Evolutionary conservation across 2,329 filamentous ascomycete genomes (phyloP).

Genomic region (Pseudocercospora cruenta): DNA sequence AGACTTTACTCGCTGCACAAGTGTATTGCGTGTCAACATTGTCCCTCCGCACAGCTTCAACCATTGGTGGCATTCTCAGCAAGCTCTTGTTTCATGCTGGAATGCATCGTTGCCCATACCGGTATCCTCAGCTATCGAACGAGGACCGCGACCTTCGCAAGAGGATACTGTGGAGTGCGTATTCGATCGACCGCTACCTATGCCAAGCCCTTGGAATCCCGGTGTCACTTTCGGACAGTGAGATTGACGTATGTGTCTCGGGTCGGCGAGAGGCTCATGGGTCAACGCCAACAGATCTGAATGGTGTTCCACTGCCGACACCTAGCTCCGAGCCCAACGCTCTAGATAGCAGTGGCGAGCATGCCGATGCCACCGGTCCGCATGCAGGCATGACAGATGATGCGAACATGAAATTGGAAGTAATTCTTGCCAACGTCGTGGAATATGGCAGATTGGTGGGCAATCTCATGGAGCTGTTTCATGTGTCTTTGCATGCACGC

Average conservation of each 20-base stretch:
- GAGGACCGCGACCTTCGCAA: conserved; percentile 43
- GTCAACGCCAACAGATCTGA: conserved; percentile 20
- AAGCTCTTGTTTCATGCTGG: conserved; percentile 55
- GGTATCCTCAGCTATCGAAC: conserved; percentile 43
- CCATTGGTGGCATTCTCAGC: conserved; percentile 52
- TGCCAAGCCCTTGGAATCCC: conserved; percentile 45
- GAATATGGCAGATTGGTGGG: conserved; percentile 31
- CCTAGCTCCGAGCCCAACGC: conserved; percentile 3
- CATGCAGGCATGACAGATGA: not conserved
- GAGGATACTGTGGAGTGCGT: conserved; percentile 48
- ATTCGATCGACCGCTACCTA: conserved; percentile 45
- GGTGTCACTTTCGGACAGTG: conserved; percentile 41
- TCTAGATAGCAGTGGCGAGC: not conserved
- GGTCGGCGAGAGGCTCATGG: conserved; percentile 36
- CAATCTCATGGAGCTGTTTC: conserved; percentile 30
- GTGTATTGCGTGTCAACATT: conserved; percentile 54
- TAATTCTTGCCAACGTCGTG: conserved; percentile 31
- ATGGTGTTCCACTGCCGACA: conserved; percentile 7
- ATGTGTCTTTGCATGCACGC: conserved; percentile 28
- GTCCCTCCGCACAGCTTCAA: conserved; percentile 54
- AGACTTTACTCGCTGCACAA: conserved; percentile 54
- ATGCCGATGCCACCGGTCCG: not conserved
- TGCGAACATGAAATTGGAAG: conserved; percentile 20
- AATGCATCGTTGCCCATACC: conserved; percentile 56
- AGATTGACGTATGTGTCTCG: conserved; percentile 46